phyloP scores from a whole-genome alignment of 2,329 filamentous ascomycete genomes.

The Trichoderma brevicompactum region DNA sequence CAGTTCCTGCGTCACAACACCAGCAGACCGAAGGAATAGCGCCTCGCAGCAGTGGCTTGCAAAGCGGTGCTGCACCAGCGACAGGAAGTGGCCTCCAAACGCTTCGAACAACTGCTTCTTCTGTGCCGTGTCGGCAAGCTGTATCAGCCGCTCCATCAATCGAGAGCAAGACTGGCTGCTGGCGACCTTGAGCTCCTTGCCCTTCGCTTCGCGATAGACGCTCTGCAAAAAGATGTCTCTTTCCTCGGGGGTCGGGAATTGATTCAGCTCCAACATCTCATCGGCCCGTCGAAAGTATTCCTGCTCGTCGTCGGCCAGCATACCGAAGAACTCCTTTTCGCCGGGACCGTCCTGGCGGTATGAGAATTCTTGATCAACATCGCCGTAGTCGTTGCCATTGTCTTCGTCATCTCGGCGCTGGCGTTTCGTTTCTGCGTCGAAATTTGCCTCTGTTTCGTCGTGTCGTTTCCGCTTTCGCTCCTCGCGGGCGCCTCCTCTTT shows the following conservation, averaged over 20 bases:
- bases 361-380: conserved; percentile 34
- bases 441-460: conserved; percentile 36
- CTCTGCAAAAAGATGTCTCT: conserved; percentile 73
- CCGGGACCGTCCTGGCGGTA: conserved; percentile 38
- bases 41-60: conserved; percentile 97
- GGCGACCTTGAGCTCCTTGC: conserved; percentile 94
- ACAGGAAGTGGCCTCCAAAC: conserved; percentile 84
- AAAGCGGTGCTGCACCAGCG: conserved; percentile 92
- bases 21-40: conserved; percentile 82
- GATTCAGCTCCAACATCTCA: conserved; percentile 85
- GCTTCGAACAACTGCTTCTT: conserved; percentile 85
- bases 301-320: conserved; percentile 90
- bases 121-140: conserved; percentile 76
- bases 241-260: conserved; percentile 79
- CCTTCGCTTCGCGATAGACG: conserved; percentile 82
- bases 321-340: conserved; percentile 84
- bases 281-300: conserved; percentile 93
- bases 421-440: conserved; percentile 36
- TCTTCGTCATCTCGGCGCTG: conserved; percentile 34
- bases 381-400: conserved; percentile 33
- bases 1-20: conserved; percentile 76
- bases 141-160: conserved; percentile 87
- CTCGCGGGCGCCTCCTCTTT: conserved; percentile 46
- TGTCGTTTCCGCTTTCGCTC: conserved; percentile 48
- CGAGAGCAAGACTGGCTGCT: conserved; percentile 95